phyloP scores from a whole-genome alignment of 805 yeast species.

The Metschnikowia kofuensis region DNA sequence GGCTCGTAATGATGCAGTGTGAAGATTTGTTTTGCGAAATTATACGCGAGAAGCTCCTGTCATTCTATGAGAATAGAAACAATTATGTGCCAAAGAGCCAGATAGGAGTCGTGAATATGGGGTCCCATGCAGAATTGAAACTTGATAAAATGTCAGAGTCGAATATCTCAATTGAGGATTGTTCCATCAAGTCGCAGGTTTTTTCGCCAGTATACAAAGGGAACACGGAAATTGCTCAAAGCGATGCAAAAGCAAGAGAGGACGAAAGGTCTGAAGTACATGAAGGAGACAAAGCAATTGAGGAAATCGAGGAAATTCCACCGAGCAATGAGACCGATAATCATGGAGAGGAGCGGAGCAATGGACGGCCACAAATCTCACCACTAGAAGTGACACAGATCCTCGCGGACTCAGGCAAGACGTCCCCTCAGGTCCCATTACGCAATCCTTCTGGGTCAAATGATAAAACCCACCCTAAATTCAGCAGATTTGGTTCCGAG shows the following conservation, averaged over 20 bases:
- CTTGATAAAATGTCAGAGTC: constrained; percentile 1
- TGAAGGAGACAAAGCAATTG: background rate
- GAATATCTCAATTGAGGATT: constrained; percentile 19
- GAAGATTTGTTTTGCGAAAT: constrained; percentile 59
- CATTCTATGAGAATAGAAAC: constrained; percentile 42
- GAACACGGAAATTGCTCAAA: background rate
- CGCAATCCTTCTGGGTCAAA: too few relatives aligned
- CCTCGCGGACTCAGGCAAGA: background rate
- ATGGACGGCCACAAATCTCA: background rate
- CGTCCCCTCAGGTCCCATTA: background rate
- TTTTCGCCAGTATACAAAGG: constrained; percentile 8
- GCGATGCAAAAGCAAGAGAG: background rate
- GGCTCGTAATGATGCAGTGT: constrained; percentile 63
- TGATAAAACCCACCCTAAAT: too few relatives aligned
- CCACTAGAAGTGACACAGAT: background rate
- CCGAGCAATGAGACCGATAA: background rate
- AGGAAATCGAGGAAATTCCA: background rate
- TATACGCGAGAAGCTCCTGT: constrained; percentile 48
- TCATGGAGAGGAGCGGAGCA: background rate
- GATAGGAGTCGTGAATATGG: constrained; percentile 25
- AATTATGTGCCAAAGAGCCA: constrained; percentile 35
- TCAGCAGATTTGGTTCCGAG: too few relatives aligned
- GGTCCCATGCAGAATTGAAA: constrained; percentile 1
- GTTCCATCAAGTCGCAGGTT: background rate
- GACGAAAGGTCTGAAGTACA: background rate